These are phyloP conservation scores for Pezicula neosporulosa DNA, from an alignment of 2,329 filamentous ascomycete species.

Conservation along the genomic window DNA sequence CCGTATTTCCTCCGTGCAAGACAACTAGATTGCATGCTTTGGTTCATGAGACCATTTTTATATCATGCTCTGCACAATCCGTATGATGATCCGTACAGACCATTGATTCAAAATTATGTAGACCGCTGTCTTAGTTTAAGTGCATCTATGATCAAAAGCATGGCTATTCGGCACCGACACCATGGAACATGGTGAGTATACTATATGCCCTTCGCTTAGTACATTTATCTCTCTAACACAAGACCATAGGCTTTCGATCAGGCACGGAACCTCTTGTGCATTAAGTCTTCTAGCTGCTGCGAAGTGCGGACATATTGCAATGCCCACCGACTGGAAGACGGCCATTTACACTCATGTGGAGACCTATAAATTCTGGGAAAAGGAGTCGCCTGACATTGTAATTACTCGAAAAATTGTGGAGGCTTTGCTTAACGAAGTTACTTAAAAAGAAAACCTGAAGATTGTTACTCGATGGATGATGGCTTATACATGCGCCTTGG, in stretches of 20 bases:
- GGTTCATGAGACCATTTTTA: too few species aligned
- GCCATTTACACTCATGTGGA: not conserved
- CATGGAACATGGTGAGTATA: not conserved
- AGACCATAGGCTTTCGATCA: too few species aligned
- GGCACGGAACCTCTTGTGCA: too few species aligned
- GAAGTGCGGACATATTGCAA: not conserved
- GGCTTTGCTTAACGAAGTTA: not conserved
- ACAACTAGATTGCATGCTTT: too few species aligned
- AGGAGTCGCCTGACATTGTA: not conserved
- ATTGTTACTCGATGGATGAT: too few species aligned
- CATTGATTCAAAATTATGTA: too few species aligned
- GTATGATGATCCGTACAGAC: too few species aligned
- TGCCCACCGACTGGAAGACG: not conserved
- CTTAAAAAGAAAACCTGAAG: not conserved
- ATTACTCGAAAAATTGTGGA: not conserved
- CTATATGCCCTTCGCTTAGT: not conserved
- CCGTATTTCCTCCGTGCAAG: too few species aligned
- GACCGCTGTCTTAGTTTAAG: too few species aligned
- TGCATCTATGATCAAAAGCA: not conserved
- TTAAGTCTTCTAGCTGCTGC: not conserved
- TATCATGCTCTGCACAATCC: too few species aligned
- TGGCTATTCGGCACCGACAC: not conserved
- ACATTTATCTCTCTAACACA: not conserved
- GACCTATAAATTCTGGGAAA: not conserved
- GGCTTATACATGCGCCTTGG: not conserved